Percentiles rank a stretch among this genome's conserved stretches.
Conservation (phyloP, 164 flowering plant species). For the Saururus chinensis region DNA sequence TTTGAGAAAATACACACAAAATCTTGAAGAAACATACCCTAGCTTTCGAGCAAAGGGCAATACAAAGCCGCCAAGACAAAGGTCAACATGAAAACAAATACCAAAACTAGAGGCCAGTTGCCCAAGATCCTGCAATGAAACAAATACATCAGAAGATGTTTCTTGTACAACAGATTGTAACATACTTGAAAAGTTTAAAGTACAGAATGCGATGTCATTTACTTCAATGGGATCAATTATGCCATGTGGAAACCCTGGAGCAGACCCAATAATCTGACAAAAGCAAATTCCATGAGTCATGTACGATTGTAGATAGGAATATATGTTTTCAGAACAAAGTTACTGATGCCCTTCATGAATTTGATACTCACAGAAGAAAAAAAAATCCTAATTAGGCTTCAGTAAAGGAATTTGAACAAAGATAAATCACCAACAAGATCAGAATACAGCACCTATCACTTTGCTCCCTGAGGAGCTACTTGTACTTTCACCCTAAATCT, state of each 20-base stretch:
- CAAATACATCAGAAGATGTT: not conserved
- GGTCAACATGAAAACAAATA: constrained; percentile 92
- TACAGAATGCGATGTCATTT: constrained; percentile 6
- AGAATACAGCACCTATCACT: too few species aligned
- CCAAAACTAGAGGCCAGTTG: constrained; percentile 60
- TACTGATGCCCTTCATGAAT: too few species aligned
- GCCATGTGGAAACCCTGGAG: constrained; percentile 98
- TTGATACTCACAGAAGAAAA: too few species aligned
- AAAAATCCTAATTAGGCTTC: too few species aligned
- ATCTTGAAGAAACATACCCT: constrained; percentile 41
- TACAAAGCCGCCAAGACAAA: constrained; percentile 97
- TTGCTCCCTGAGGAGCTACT: too few species aligned
- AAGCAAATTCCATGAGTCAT: not conserved
- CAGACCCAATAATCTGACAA: constrained; percentile 93
- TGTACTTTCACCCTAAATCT: too few species aligned
- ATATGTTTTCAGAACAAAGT: not conserved
- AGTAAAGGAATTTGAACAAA: too few species aligned
- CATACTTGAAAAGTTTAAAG: not conserved
- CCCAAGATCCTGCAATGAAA: constrained; percentile 68
- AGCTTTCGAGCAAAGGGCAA: constrained; percentile 94
- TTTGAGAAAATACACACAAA: not conserved
- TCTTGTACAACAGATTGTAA: not conserved
- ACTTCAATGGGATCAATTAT: constrained; percentile 94
- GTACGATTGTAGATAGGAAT: not conserved
- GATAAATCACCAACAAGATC: too few species aligned